Evolutionary conservation across 257 asterid genomes (phyloP), one percentile per base, ranked within the genome.

Genomic region (Mentha longifolia): DNA sequence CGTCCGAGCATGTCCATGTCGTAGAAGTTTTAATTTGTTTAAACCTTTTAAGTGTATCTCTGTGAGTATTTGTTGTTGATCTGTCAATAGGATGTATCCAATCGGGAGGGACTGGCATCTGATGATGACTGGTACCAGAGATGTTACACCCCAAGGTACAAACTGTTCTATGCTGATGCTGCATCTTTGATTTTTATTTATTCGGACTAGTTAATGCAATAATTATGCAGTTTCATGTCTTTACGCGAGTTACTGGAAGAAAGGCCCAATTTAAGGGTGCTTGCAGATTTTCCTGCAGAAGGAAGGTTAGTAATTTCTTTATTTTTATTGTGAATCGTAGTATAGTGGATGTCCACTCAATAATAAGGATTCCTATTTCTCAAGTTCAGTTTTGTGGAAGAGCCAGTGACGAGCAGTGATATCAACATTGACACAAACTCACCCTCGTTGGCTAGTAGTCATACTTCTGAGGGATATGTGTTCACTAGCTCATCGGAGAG

Each of bases 21-120:
- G 5, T 71, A 7, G 28, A 15, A 25, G 15, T 31, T 55, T 65
- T n/a, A n/a, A 19, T 16, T 17, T 50, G 19, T 65, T 37, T 47
- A n/a, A 46, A 59, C 30, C 11, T 52, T 74, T 74, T 28, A 30
- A 30, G 65, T 55, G 63, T 39, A 39, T 59, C 56, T 67, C 42
- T 71, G 39, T 47, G 8, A 68, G 31, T 78, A 56, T 14, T 75
- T 52, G 8, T 47, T 68, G 22, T 64, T 77, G 50, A n/a, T 68
- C 37, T 76, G 49, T 72, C 39, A 64, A 68, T 83, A 92, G 96
- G 98, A 88, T 74, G 70, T 92, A 74, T 92, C 98, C 45, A 89
- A 88, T 67, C 83, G 86, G 9, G 92, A 86, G 78, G 96, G 92
- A 57, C 82, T 90, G 77, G 94, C 95, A 39, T 85, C 92, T 58